phyloP scores from a whole-genome alignment of 139 green algal genomes.

The Picochlorum sp. region DNA sequence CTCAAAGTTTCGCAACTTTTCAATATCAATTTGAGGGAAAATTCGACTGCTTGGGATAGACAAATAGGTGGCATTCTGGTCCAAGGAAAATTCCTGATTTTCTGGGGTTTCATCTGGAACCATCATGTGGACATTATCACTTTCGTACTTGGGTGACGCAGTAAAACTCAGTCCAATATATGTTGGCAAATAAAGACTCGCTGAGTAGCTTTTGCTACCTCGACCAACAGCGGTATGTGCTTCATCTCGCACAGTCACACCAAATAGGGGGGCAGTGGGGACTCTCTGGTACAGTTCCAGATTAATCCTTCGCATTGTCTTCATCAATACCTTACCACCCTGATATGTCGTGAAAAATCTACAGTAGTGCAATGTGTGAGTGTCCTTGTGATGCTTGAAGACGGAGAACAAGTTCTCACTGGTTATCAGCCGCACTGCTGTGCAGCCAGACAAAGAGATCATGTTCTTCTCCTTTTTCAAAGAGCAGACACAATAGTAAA shows the following conservation, averaged over 20 bases:
- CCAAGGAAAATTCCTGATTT: neutral
- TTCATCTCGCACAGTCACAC: slow-evolving; percentile 2
- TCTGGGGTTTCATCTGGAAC: neutral
- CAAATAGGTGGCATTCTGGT: neutral
- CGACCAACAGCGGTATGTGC: slow-evolving; percentile 3
- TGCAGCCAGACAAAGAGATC: neutral
- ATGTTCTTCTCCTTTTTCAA: neutral
- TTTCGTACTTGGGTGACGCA: neutral
- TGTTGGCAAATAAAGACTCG: neutral
- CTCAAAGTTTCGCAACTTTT: neutral
- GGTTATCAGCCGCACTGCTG: neutral
- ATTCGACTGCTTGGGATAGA: neutral
- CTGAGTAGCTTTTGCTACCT: neutral
- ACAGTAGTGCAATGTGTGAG: neutral
- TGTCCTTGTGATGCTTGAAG: neutral
- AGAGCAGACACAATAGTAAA: slow-evolving; percentile 4
- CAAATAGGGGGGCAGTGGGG: neutral
- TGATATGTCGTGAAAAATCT: slow-evolving; percentile 6
- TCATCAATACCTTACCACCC: neutral
- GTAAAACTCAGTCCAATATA: slow-evolving; percentile 1
- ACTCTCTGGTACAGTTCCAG: neutral
- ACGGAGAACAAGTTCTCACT: neutral
- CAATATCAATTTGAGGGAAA: neutral
- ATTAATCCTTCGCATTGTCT: neutral
- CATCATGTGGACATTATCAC: neutral